A percentile compares a stretch with the other conserved stretches of the same genome.
Evolutionary conservation across 768 basidiomycete genomes (phyloP).

Genomic region (Leccinellum albellum): DNA sequence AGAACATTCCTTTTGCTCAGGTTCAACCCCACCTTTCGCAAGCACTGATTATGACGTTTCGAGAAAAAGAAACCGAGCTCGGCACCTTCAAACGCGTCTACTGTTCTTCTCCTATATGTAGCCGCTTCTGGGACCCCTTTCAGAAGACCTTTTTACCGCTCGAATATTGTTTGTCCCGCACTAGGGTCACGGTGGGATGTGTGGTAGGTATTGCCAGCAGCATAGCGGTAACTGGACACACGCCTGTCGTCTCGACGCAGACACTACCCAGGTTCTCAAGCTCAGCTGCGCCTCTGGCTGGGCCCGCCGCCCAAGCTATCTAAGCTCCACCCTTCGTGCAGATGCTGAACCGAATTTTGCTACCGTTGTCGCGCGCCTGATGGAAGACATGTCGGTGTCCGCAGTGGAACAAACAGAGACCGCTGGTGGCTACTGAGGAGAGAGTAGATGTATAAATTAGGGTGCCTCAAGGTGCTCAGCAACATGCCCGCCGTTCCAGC

Average conservation of each 20-base stretch:
- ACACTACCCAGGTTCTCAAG: slow-evolving; percentile 24
- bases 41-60: slow-evolving; percentile 17
- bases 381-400: slow-evolving; percentile 67
- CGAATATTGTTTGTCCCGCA: slow-evolving; percentile 17
- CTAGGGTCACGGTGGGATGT: slow-evolving; percentile 24
- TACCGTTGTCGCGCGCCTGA: slow-evolving; percentile 45
- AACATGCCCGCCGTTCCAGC: slow-evolving; percentile 18
- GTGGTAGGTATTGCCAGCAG: slow-evolving; percentile 24
- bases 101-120: slow-evolving; percentile 34
- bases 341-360: slow-evolving; percentile 38
- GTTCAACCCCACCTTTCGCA: slow-evolving; percentile 26
- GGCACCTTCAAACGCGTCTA: slow-evolving; percentile 36
- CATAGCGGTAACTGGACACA: slow-evolving; percentile 25
- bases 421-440: slow-evolving; percentile 39
- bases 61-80: slow-evolving; percentile 29
- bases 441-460: slow-evolving; percentile 42
- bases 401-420: slow-evolving; percentile 57
- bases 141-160: slow-evolving; percentile 21
- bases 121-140: slow-evolving; percentile 35
- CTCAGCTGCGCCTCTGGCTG: slow-evolving; percentile 29
- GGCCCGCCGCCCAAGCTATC: slow-evolving; percentile 40
- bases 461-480: slow-evolving; percentile 23
- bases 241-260: slow-evolving; percentile 23
- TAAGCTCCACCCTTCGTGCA: slow-evolving; percentile 33
- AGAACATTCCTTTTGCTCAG: slow-evolving; percentile 24